Percentiles rank a stretch among this genome's conserved stretches.
phyloP scores from a whole-genome alignment of 441 rosid genomes.

The Erodium texanum region DNA sequence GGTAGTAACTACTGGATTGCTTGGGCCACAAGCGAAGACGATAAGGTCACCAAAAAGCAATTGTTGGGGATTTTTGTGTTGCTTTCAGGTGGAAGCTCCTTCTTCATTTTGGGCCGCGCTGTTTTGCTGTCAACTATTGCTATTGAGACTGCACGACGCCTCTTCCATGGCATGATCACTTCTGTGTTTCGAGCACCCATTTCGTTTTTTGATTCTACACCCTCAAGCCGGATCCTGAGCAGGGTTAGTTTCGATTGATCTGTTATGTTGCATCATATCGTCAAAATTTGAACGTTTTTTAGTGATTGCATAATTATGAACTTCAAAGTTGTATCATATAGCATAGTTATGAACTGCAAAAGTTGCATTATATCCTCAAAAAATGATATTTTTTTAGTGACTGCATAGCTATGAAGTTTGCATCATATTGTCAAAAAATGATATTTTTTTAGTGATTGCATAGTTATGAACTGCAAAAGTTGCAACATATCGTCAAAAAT shows the following conservation, averaged over 20 bases:
- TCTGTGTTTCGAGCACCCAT: constrained; percentile 53
- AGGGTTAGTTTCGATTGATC: constrained; percentile 33
- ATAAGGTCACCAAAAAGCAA: constrained; percentile 21
- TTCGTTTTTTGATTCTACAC: constrained; percentile 55
- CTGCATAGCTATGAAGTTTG: too few relatives aligned
- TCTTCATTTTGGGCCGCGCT: constrained; percentile 54
- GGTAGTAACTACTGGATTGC: constrained; percentile 98
- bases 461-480: not conserved
- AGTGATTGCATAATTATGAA: too few relatives aligned
- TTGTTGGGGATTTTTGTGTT: constrained; percentile 37
- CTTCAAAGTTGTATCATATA: too few relatives aligned
- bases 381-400: too few relatives aligned
- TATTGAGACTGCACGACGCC: constrained; percentile 41
- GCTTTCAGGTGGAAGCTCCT: constrained; percentile 48
- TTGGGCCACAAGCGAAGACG: constrained; percentile 59
- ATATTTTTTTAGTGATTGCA: too few relatives aligned
- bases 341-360: too few relatives aligned
- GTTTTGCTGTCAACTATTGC: constrained; percentile 44
- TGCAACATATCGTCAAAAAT: not conserved
- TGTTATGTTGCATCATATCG: too few relatives aligned
- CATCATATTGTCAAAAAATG: too few relatives aligned
- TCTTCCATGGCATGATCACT: constrained; percentile 39
- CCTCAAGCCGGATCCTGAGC: constrained; percentile 47
- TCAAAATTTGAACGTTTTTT: not conserved
- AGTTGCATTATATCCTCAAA: too few relatives aligned